Base-by-base conservation (phyloP, 345 rosid genomes). In the Clausena lansium region DNA sequence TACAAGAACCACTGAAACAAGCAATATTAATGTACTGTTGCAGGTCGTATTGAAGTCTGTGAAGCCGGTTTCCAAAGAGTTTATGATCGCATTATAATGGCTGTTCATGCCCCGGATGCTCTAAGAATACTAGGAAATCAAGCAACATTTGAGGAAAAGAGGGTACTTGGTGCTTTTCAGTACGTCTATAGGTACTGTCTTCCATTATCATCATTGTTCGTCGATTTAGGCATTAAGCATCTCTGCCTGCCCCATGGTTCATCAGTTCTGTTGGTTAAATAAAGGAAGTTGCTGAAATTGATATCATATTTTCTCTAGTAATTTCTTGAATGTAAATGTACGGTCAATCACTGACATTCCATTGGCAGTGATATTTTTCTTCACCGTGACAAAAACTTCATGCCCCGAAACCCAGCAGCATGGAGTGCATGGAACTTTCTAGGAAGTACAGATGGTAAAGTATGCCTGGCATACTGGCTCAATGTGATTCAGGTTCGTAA, bases 341-440 rank as follows among this genome's bases (percentile, higher is more conserved):
- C 50, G 27, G 50, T 70, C 75, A 30, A 71, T 7, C 24, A 30
- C 65, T 67, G 47, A 33, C 38, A 67, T 75, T 81, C 30, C 60
- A 17, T 69, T 84, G 75, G 85, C 97, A 93, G 97, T 28, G 96
- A 92, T 55, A 88, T 93, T 55, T 93, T 80, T 82, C 97, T 95
- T 70, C 99, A 93, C 73, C 89, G 77, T 20, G 99, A 95, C 78
- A 86, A 69, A 86, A 89, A 50, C 24, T 86, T 93, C 62, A 93
- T 95, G 99, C 99, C 98, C 8, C 80, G 76, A 78, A 93, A 85
- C 77, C 86, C 83, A 80, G 92, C 91, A 75, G 97, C 98, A 0
- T 93, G 99, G 98, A 88, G 99, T 78, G 89, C 98, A 0, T 91
- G 99, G 98, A 95, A 95, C 76, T 95, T 95, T 87, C 86, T 93